Base-by-base conservation (phyloP, 441 rosid species). In the Erodium texanum region DNA sequence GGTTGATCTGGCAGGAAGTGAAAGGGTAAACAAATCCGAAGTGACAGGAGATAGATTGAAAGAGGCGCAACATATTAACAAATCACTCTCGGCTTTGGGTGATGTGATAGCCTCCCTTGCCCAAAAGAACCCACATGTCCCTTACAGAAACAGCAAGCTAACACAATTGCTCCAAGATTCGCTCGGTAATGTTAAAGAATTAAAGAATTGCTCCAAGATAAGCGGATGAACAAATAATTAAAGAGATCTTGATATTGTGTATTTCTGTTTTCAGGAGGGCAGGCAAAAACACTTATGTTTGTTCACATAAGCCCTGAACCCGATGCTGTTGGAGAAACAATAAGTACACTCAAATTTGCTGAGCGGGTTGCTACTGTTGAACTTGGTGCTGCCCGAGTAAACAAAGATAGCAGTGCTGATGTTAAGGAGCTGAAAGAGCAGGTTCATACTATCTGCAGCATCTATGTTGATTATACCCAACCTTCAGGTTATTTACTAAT, bases 101-200 rank as follows among this genome's bases (percentile, higher is more conserved):
- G 97, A 91, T 76, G 97, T 91, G 71, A 91, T 91, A 64, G 84
- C 96, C 70, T 87, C 97, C n/a, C 87, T 91, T 73, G 90, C 97
- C 10, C 97, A 89, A 43, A 89, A 87, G 79, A 89, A 87, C 75
- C 87, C 90, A 0, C 97, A 90, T 78, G 95, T 90, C 24, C 97
- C 97, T 52, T 88, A 90, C 73, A 70, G 97, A 77, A 90, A 90
- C 78, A 90, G 97, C 86, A 91, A 91, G 71, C 96, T 91, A 70
- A 91, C 97, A 32, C 97, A 91, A 67, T 82, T 91, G 62, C 96
- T 91, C 68, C 97, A 91, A 71, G 96, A 91, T 62, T 89, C 97
- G 66, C 92, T 91, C 27, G 97, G 97, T 91, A 85, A 76, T 20
- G 18, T n/a, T 50, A 50, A 50, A n/a, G n/a, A n/a, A n/a, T n/a